Percentiles rank a stretch among this genome's conserved stretches.
These are phyloP conservation scores for Phalaenopsis hybrid DNA, from an alignment of 116 monocot species.

Conservation along the genomic window DNA sequence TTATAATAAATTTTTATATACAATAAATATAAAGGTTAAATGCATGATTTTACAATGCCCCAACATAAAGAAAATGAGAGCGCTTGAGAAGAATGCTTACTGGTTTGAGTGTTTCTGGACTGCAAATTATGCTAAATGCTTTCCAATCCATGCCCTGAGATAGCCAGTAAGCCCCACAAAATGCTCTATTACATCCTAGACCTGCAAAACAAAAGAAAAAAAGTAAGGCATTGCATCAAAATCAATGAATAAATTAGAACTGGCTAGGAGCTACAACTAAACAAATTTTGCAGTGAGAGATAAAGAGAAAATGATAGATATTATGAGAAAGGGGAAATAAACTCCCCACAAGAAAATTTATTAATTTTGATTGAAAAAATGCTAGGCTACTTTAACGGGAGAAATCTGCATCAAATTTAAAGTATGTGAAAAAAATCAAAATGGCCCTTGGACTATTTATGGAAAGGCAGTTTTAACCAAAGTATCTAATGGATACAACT, in stretches of 20 bases:
- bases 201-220: slow-evolving; percentile 37
- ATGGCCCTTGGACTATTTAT: too few species aligned
- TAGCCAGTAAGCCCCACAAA: slow-evolving; percentile 92
- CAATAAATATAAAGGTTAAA: neutral
- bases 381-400: neutral
- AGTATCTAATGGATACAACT: too few species aligned
- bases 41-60: neutral
- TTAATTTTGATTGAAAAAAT: neutral
- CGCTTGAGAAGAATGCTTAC: slow-evolving; percentile 24
- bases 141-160: slow-evolving; percentile 48
- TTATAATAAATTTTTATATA: neutral
- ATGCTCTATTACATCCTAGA: slow-evolving; percentile 78
- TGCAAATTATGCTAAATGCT: slow-evolving; percentile 46
- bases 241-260: neutral
- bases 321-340: neutral
- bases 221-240: neutral
- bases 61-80: neutral
- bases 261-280: neutral
- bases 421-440: neutral
- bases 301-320: neutral
- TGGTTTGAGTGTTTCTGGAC: slow-evolving; percentile 57
- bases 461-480: too few species aligned
- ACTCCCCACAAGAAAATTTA: neutral
- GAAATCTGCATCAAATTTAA: neutral
- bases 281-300: neutral